Percentiles rank a stretch among this genome's conserved stretches.
Evolutionary conservation across 2,329 filamentous ascomycete genomes (phyloP).

Genomic region (Samsoniella hepiali): DNA sequence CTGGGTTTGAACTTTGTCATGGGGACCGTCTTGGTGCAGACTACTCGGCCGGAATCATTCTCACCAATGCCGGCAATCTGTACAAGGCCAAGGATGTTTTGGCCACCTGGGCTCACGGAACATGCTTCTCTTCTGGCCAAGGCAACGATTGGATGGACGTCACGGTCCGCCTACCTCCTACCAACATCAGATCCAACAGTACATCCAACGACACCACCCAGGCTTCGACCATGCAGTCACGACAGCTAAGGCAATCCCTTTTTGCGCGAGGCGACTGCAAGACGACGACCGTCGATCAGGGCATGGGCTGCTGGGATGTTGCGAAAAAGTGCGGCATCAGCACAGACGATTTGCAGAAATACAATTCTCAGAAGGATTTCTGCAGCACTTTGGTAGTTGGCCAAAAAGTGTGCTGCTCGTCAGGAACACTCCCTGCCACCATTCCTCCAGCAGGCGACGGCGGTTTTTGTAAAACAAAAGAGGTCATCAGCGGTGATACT

Average conservation of each 20-base stretch:
- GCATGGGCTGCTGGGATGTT: constrained; percentile 31
- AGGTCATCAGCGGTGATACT: constrained; percentile 32
- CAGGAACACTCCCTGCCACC: constrained; percentile 22
- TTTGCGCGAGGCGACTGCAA: constrained; percentile 23
- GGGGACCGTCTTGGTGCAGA: constrained; percentile 25
- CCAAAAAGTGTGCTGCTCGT: constrained; percentile 24
- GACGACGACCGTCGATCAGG: constrained; percentile 23
- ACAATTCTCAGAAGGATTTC: constrained; percentile 29
- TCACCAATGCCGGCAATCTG: constrained; percentile 26
- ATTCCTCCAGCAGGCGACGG: constrained; percentile 23
- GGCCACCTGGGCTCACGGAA: constrained; percentile 25
- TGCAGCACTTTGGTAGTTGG: constrained; percentile 24
- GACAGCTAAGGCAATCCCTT: background rate
- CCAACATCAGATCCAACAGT: constrained; percentile 17
- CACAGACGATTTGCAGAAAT: constrained; percentile 28
- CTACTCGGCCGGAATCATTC: constrained; percentile 31
- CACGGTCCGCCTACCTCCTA: constrained; percentile 20
- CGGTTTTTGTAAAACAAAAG: constrained; percentile 28
- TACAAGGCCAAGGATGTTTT: constrained; percentile 27
- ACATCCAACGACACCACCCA: background rate
- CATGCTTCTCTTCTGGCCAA: constrained; percentile 22
- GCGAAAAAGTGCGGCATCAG: constrained; percentile 34
- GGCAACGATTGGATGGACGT: constrained; percentile 21
- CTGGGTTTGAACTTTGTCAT: constrained; percentile 30
- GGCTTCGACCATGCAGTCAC: background rate